These are phyloP conservation scores for Mycena belliarum DNA, from an alignment of 768 basidiomycete species.

Conservation along the genomic window DNA sequence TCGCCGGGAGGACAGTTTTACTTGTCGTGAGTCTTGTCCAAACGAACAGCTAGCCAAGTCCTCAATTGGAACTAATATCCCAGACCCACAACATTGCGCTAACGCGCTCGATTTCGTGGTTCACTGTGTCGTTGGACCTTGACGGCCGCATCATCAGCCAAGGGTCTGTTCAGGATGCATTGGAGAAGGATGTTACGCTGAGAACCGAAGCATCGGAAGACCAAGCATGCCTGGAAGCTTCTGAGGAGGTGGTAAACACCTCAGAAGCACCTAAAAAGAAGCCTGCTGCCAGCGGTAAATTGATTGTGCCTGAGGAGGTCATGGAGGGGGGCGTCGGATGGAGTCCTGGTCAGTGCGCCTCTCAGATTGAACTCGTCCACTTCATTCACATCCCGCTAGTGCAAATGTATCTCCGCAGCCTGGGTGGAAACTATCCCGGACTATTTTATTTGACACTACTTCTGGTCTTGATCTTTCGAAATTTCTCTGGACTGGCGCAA, in stretches of 20 bases:
- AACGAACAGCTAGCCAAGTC: too few relatives aligned
- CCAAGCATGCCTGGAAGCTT: conserved; percentile 23
- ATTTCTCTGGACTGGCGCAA: conserved; percentile 31
- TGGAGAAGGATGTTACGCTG: background rate
- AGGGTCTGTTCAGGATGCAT: conserved; percentile 36
- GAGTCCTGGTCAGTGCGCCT: background rate
- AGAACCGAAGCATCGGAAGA: conserved; percentile 28
- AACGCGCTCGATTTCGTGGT: conserved; percentile 41
- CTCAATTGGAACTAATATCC: background rate
- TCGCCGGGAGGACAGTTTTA: conserved; percentile 41
- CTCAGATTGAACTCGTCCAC: background rate
- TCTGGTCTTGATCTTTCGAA: conserved; percentile 27
- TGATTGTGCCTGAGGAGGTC: conserved; percentile 65
- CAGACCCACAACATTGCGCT: conserved; percentile 49
- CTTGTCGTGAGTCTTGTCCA: background rate
- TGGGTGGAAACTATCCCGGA: background rate
- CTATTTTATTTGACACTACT: conserved; percentile 33
- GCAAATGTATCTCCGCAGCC: background rate
- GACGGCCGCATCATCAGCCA: conserved; percentile 43
- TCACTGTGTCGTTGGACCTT: conserved; percentile 16
- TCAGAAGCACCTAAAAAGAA: conserved; percentile 21
- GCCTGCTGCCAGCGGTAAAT: conserved; percentile 45
- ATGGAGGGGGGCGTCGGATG: conserved; percentile 52
- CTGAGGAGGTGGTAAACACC: conserved; percentile 26
- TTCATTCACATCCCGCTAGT: background rate